Conservation (phyloP, 805 yeast species). For the Candida sonorensis region DNA sequence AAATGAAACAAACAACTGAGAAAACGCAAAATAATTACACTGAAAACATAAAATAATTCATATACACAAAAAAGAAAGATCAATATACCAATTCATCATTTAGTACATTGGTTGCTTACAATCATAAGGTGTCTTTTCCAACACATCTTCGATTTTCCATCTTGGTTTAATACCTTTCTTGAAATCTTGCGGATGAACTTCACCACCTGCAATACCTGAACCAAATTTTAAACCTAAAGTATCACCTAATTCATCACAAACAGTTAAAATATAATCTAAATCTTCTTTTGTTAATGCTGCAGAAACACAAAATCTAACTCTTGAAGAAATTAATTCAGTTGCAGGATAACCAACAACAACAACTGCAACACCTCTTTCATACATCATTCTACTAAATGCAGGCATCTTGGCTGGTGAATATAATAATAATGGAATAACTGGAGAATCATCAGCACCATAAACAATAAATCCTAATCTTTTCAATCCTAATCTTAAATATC, state of each 20-base stretch:
- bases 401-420: constrained; percentile 95
- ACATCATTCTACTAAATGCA: constrained; percentile 76
- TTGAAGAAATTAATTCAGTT: constrained; percentile 81
- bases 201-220: constrained; percentile 68
- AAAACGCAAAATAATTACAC: too few relatives aligned
- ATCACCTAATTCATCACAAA: constrained; percentile 75
- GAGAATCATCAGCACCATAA: constrained; percentile 93
- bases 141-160: constrained; percentile 73
- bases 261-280: constrained; percentile 69
- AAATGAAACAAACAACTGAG: too few relatives aligned
- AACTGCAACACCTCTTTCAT: constrained; percentile 77
- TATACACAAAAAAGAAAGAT: too few relatives aligned
- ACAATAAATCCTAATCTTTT: constrained; percentile 91
- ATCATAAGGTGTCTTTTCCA: constrained; percentile 66
- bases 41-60: too few relatives aligned
- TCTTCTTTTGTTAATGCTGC: constrained; percentile 91
- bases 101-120: constrained; percentile 27
- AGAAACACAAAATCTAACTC: constrained; percentile 90
- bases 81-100: too few relatives aligned
- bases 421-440: constrained; percentile 83
- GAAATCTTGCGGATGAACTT: constrained; percentile 45
- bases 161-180: constrained; percentile 54
- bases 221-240: constrained; percentile 65
- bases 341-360: constrained; percentile 98
- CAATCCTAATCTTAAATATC: constrained; percentile 86